phyloP scores from a whole-genome alignment of 495 filamentous ascomycete species.

The Xylaria grammica region DNA sequence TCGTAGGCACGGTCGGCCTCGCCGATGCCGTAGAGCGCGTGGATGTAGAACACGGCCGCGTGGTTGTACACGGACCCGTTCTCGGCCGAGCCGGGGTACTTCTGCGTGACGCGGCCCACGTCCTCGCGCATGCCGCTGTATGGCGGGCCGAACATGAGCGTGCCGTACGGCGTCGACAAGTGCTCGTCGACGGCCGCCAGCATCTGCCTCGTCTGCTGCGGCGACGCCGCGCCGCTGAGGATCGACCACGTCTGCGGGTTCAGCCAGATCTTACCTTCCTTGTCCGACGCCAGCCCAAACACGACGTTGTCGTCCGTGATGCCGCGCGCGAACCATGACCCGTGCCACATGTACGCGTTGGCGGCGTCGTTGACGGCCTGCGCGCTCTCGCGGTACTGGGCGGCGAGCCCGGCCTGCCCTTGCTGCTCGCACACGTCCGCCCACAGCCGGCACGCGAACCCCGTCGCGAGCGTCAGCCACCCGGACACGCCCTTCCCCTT shows the following conservation, averaged over 20 bases:
- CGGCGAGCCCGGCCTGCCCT: conserved; percentile 44
- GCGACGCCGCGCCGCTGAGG: conserved; percentile 54
- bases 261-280: conserved; percentile 61
- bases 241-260: conserved; percentile 62
- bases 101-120: conserved; percentile 63
- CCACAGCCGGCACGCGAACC: conserved; percentile 56
- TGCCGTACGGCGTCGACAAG: conserved; percentile 57
- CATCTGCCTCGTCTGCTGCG: conserved; percentile 49
- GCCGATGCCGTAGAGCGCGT: conserved; percentile 54
- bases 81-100: conserved; percentile 60
- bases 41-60: conserved; percentile 58
- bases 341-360: conserved; percentile 61
- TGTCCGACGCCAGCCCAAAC: conserved; percentile 56
- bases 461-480: conserved; percentile 62
- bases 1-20: conserved; percentile 57
- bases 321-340: conserved; percentile 60
- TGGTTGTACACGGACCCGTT: conserved; percentile 64
- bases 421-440: conserved; percentile 56
- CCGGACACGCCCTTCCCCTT: conserved; percentile 61
- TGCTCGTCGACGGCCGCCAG: conserved; percentile 56
- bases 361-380: conserved; percentile 54
- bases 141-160: conserved; percentile 59
- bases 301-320: conserved; percentile 60
- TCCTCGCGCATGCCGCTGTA: conserved; percentile 62
- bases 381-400: conserved; percentile 49